A percentile compares a stretch with the other conserved stretches of the same genome.
These are phyloP conservation scores for Trichophyton verrucosum DNA, from an alignment of 2,329 filamentous ascomycete species.

Conservation along the genomic window DNA sequence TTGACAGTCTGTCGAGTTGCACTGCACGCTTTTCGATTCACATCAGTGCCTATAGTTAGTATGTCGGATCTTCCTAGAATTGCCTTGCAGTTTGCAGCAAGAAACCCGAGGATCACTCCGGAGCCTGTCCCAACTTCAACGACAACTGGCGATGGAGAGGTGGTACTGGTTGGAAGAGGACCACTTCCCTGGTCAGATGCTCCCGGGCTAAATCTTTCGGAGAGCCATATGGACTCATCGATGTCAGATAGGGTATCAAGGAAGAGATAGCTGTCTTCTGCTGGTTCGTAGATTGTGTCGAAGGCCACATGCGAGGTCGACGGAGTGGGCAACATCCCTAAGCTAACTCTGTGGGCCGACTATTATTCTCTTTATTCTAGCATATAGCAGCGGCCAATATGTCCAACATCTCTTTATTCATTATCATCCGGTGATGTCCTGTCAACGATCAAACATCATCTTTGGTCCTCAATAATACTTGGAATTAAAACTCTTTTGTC, in stretches of 20 bases:
- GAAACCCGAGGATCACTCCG: constrained; percentile 83
- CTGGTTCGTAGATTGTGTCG: constrained; percentile 81
- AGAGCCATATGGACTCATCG: constrained; percentile 57
- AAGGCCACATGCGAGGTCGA: constrained; percentile 86
- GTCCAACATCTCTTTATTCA: neutral
- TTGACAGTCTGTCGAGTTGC: constrained; percentile 60
- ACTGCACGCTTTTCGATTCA: constrained; percentile 70
- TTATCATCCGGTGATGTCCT: neutral
- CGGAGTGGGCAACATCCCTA: constrained; percentile 75
- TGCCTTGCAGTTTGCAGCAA: constrained; percentile 57
- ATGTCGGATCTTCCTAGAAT: constrained; percentile 63
- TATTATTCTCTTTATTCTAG: neutral
- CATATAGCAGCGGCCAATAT: neutral
- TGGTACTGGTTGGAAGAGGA: constrained; percentile 3
- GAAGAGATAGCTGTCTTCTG: constrained; percentile 89
- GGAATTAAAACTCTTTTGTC: neutral
- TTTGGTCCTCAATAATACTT: neutral
- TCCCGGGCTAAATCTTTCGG: constrained; percentile 42
- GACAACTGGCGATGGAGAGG: constrained; percentile 46
- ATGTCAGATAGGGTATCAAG: constrained; percentile 75
- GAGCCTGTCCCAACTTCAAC: constrained; percentile 85
- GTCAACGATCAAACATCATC: neutral
- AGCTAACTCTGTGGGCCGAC: neutral
- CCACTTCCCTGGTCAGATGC: constrained; percentile 10
- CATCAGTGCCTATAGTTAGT: constrained; percentile 65